Conservation (phyloP, 805 yeast genomes). For the Hyphopichia homilentoma region DNA sequence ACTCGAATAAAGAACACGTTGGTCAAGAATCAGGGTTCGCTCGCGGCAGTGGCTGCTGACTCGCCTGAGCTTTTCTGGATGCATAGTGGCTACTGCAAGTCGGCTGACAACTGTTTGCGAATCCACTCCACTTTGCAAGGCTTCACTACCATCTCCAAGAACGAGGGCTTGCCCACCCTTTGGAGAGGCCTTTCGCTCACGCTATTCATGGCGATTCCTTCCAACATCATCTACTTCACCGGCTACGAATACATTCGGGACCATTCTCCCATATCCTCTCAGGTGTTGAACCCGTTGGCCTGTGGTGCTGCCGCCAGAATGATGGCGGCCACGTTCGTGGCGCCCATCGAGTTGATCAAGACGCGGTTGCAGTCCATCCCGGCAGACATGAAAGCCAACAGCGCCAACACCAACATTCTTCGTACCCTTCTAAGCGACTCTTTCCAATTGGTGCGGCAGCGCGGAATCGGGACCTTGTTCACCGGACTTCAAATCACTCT, state of each 20-base stretch:
- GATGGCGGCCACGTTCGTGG: constrained; percentile 76
- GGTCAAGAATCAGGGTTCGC: constrained; percentile 23
- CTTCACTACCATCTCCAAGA: constrained; percentile 54
- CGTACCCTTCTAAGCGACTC: constrained; percentile 53
- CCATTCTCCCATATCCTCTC: constrained; percentile 41
- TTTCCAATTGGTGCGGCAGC: constrained; percentile 41
- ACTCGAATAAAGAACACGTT: constrained; percentile 9
- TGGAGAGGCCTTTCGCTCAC: constrained; percentile 90
- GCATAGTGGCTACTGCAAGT: constrained; percentile 32
- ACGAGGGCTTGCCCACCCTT: constrained; percentile 73
- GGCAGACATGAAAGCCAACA: constrained; percentile 22
- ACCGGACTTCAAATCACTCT: constrained; percentile 83
- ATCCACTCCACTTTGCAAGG: constrained; percentile 76
- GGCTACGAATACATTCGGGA: constrained; percentile 89
- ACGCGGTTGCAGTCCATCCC: constrained; percentile 92
- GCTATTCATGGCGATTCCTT: constrained; percentile 83
- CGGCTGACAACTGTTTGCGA: constrained; percentile 38
- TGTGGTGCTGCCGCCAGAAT: constrained; percentile 86
- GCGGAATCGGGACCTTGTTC: constrained; percentile 68
- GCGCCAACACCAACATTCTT: constrained; percentile 25
- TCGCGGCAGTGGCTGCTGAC: constrained; percentile 21
- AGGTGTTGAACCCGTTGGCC: constrained; percentile 69
- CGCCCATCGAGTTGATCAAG: constrained; percentile 84
- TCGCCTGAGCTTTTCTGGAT: constrained; percentile 33
- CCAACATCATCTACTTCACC: constrained; percentile 89